phyloP scores from a whole-genome alignment of 345 rosid genomes.

The Bretschneidera sinensis region DNA sequence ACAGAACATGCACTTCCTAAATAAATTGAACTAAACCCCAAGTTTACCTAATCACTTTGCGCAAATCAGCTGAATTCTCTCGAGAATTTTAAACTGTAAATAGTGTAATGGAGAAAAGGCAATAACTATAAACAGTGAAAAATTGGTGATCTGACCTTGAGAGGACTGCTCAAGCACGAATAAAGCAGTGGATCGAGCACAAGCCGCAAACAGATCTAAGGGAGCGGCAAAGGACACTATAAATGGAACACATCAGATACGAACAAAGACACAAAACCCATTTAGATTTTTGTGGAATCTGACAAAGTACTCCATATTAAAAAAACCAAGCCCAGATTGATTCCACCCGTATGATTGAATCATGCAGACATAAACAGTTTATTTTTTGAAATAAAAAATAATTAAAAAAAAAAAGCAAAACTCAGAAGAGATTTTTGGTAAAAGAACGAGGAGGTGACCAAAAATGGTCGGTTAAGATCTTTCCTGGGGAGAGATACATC shows the following conservation, averaged over 20 bases:
- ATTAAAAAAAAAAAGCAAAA: too few relatives aligned
- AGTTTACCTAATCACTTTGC: not conserved
- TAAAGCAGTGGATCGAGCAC: conserved; percentile 54
- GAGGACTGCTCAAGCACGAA: conserved; percentile 30
- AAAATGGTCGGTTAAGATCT: conserved; percentile 11
- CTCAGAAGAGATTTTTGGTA: conserved; percentile 11
- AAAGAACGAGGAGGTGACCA: conserved; percentile 15
- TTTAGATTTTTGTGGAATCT: conserved; percentile 51
- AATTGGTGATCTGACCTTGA: conserved; percentile 68
- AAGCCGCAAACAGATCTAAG: conserved; percentile 62
- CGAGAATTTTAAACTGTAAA: conserved; percentile 14
- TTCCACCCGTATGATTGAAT: conserved; percentile 34
- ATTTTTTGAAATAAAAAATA: too few relatives aligned
- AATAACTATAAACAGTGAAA: conserved; percentile 21
- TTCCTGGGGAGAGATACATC: conserved; percentile 4
- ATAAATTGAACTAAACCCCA: conserved; percentile 11
- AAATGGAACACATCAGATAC: conserved; percentile 65
- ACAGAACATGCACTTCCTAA: conserved; percentile 11
- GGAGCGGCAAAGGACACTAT: conserved; percentile 35
- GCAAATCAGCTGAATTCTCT: conserved; percentile 15
- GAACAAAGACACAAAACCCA: conserved; percentile 34
- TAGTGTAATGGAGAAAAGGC: conserved; percentile 6
- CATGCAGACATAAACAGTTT: conserved; percentile 37
- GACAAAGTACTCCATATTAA: conserved; percentile 53
- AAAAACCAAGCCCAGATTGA: conserved; percentile 35